phyloP scores from a whole-genome alignment of 2,329 filamentous ascomycete genomes.

The Epichloe aotearoae region DNA sequence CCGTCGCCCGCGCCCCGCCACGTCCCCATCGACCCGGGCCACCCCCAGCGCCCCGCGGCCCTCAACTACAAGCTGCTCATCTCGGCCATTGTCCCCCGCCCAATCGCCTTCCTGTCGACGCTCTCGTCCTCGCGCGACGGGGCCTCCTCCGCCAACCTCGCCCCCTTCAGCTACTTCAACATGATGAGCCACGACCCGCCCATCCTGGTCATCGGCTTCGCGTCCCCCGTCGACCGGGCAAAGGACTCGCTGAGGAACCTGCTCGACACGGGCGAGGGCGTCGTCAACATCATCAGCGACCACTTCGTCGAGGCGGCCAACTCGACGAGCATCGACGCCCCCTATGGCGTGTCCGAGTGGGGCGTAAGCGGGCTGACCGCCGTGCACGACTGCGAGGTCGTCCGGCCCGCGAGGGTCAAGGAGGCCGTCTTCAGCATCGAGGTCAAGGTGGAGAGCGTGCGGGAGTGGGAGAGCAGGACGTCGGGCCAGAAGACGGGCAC shows the following conservation, averaged over 20 bases:
- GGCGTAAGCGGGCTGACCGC: conserved; percentile 62
- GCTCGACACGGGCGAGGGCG: conserved; percentile 58
- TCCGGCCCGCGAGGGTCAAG: conserved; percentile 58
- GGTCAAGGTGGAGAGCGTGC: conserved; percentile 59
- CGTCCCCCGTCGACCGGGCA: conserved; percentile 32
- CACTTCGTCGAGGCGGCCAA: conserved; percentile 82
- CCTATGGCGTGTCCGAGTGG: conserved; percentile 70
- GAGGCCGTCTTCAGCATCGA: conserved; percentile 80
- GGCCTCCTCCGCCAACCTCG: conserved; percentile 49
- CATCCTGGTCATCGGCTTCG: conserved; percentile 53
- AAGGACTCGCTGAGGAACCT: conserved; percentile 77
- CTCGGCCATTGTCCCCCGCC: conserved; percentile 62
- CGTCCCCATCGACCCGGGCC: conserved; percentile 70
- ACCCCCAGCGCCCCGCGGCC: conserved; percentile 47
- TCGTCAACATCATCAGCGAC: conserved; percentile 80
- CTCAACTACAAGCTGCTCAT: conserved; percentile 93
- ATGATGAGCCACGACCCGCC: conserved; percentile 78
- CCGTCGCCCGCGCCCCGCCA: conserved; percentile 31
- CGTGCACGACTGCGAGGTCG: conserved; percentile 37
- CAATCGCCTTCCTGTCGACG: conserved; percentile 55
- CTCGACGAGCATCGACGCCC: conserved; percentile 63
- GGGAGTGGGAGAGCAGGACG: conserved; percentile 63
- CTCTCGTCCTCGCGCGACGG: conserved; percentile 46
- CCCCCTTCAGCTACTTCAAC: conserved; percentile 80
- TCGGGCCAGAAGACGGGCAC: conserved; percentile 65